These are phyloP conservation scores for Macrocystidia cucumis DNA, from an alignment of 1,284 basidiomycete species.

Conservation along the genomic window DNA sequence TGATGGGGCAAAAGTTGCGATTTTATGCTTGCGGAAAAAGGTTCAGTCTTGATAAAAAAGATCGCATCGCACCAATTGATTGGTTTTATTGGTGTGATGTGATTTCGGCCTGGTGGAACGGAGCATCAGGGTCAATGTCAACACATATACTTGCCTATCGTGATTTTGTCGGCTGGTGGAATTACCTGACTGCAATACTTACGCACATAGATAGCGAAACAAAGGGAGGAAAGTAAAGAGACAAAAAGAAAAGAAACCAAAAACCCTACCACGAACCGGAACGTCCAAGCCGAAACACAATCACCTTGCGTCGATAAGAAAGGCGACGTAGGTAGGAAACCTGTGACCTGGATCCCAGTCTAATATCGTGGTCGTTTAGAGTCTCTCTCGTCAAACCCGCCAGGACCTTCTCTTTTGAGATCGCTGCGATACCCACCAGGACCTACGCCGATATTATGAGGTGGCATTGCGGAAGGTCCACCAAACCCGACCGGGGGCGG, in stretches of 20 bases:
- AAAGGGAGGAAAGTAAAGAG: neutral
- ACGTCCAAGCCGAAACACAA: neutral
- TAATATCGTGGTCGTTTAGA: slow-evolving; percentile 77
- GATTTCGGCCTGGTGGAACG: neutral
- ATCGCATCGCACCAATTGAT: too few species aligned
- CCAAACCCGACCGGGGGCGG: slow-evolving; percentile 42
- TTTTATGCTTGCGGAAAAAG: too few species aligned
- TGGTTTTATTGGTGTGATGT: neutral
- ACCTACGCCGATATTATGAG: too few species aligned
- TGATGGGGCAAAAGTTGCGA: too few species aligned
- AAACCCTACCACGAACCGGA: neutral
- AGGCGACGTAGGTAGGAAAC: neutral
- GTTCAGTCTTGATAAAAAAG: too few species aligned
- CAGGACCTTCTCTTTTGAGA: slow-evolving; percentile 63
- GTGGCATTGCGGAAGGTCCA: slow-evolving; percentile 31
- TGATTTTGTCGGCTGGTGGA: too few species aligned
- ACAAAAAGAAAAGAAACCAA: neutral
- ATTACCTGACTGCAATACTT: neutral
- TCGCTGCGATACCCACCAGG: slow-evolving; percentile 51
- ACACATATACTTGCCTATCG: slow-evolving; percentile 1
- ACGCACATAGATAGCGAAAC: neutral
- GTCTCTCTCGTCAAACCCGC: slow-evolving; percentile 75
- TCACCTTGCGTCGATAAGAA: neutral
- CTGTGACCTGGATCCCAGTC: slow-evolving; percentile 9
- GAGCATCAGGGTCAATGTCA: neutral